Percentiles rank a stretch among this genome's conserved stretches.
phyloP scores from a whole-genome alignment of 805 yeast species.

The Yarrowia osloensis region DNA sequence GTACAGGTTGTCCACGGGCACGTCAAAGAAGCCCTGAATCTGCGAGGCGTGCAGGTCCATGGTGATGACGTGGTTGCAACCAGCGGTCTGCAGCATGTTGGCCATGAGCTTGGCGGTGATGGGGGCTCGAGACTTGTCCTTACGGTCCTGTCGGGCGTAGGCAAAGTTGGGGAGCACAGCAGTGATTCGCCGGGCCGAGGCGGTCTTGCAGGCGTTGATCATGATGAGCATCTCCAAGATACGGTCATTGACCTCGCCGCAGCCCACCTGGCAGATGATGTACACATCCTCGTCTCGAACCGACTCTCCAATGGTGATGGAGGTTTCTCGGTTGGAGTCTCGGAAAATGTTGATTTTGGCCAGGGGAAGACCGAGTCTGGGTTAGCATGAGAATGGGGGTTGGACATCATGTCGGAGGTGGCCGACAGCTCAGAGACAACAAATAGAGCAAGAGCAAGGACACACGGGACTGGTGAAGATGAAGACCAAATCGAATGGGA shows the following conservation, averaged over 20 bases:
- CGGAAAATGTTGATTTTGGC: constrained; percentile 78
- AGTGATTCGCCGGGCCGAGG: constrained; percentile 91
- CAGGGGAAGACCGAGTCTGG: constrained; percentile 58
- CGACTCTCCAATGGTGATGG: constrained; percentile 83
- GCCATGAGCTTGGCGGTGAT: constrained; percentile 96
- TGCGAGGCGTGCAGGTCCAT: constrained; percentile 98
- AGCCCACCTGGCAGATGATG: constrained; percentile 66
- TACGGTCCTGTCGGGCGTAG: constrained; percentile 96
- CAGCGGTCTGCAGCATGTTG: constrained; percentile 89
- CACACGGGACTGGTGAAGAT: too few species aligned
- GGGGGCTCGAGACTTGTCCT: constrained; percentile 95
- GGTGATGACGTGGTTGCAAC: constrained; percentile 94
- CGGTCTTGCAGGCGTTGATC: constrained; percentile 92
- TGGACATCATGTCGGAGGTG: too few species aligned
- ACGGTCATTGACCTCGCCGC: constrained; percentile 82
- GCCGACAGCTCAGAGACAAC: too few species aligned
- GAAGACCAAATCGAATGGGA: too few species aligned
- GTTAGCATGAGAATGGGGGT: not conserved
- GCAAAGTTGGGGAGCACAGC: constrained; percentile 97
- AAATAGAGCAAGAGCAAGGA: too few species aligned
- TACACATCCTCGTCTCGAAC: constrained; percentile 83
- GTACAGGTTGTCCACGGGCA: constrained; percentile 94
- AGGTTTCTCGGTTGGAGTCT: constrained; percentile 82
- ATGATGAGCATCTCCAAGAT: constrained; percentile 85
- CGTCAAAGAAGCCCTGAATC: constrained; percentile 94